phyloP scores from a whole-genome alignment of 2,329 filamentous ascomycete species.

The Ophiostoma himal-ulmi region DNA sequence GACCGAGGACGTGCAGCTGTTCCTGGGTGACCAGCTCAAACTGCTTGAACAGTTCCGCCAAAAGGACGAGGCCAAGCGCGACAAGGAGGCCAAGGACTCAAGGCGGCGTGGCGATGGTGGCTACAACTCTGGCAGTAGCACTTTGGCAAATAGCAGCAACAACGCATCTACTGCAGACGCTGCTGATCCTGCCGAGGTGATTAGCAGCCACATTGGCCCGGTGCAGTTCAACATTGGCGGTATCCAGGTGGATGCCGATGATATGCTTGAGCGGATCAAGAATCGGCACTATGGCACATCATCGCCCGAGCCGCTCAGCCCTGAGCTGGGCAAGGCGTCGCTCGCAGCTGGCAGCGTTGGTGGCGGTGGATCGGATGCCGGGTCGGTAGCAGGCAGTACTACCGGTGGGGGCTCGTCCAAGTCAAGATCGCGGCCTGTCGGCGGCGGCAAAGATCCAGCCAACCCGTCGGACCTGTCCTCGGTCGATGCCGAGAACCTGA shows the following conservation, averaged over 20 bases:
- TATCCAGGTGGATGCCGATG: conserved; percentile 91
- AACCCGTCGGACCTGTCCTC: conserved; percentile 29
- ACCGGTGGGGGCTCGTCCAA: background rate
- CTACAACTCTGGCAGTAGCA: conserved; percentile 19
- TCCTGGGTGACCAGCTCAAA: conserved; percentile 68
- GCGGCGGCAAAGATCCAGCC: background rate
- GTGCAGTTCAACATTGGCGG: conserved; percentile 98
- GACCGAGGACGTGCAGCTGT: conserved; percentile 69
- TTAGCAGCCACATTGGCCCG: conserved; percentile 78
- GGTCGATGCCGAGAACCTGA: conserved; percentile 52
- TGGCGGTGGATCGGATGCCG: background rate
- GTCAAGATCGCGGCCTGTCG: background rate
- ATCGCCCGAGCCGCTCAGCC: conserved; percentile 40
- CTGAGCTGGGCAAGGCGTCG: conserved; percentile 31
- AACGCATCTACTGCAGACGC: background rate
- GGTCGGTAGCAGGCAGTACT: background rate
- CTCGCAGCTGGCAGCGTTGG: conserved; percentile 31
- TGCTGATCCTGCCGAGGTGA: conserved; percentile 37
- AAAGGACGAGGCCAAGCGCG: conserved; percentile 39
- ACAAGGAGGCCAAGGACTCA: conserved; percentile 36
- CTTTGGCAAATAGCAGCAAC: conserved; percentile 23
- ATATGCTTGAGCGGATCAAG: conserved; percentile 82
- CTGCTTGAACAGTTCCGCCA: conserved; percentile 62
- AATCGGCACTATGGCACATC: conserved; percentile 49
- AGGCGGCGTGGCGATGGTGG: conserved; percentile 19